Base-by-base conservation (phyloP, 139 green algal species). In the Diplosphaera chodatii region DNA sequence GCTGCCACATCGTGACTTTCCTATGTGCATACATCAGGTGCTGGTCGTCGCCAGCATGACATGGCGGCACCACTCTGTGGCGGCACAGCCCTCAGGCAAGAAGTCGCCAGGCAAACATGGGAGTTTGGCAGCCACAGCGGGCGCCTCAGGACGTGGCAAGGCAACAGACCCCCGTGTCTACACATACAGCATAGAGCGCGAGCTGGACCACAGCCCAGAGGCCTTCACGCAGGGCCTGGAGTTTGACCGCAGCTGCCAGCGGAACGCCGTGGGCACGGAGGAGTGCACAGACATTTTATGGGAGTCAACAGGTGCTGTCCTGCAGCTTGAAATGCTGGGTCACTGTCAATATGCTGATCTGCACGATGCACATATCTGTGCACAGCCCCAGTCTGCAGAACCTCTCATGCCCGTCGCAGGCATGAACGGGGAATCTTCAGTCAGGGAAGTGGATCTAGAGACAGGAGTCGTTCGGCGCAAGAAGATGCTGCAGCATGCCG, bases 161-260 rank as follows among this genome's bases (percentile, higher is more conserved):
- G 66, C 3, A 55, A 59, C 41, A n/a, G 32, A 48, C 33, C 78
- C 78, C 0, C 29, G 40, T 0, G 22, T 91, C 18, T 83, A 78
- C 55, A 74, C 63, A 0, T 93, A 87, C 63, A 31, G 77, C 4
- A 74, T 94, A 0, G 74, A 93, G 10, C 70, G 77, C 1, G 82
- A 90, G 68, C 85, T 87, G 25, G 80, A 83, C 0, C 91, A 97
- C 55, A 90, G 96, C 74, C 73, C 77, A 15, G 37, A 63, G 1
- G 90, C 91, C 2, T 97, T 96, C 78, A 96, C 91, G 4, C 91
- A 97, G 73, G 91, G 90, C 13, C 71, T 96, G 37, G 77, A 91
- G 68, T 92, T 79, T 69, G 85, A 93, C 63, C 69, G 69, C 0
- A 4, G 80, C 0, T 94, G 91, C 68, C 48, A 83, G n/a, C 30